phyloP scores from a whole-genome alignment of 2,329 filamentous ascomycete species.

The Penicillium brasilianum region DNA sequence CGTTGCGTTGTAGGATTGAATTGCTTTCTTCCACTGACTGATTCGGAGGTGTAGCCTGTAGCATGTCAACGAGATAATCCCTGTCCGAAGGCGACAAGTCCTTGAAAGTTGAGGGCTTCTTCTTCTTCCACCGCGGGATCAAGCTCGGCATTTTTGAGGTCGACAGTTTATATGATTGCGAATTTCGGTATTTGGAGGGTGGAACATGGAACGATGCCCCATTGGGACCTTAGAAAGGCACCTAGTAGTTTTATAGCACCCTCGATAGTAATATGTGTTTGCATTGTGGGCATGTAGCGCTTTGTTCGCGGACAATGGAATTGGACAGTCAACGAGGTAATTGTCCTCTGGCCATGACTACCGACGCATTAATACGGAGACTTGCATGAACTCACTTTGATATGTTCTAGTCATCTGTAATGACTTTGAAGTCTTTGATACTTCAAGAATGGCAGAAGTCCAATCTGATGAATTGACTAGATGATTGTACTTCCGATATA shows the following conservation, averaged over 20 bases:
- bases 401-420: too few relatives aligned
- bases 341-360: background rate
- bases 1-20: background rate
- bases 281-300: background rate
- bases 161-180: too few relatives aligned
- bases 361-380: too few relatives aligned
- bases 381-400: background rate
- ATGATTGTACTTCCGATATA: too few relatives aligned
- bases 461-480: too few relatives aligned
- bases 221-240: background rate
- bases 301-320: background rate
- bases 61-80: background rate
- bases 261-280: background rate
- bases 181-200: too few relatives aligned
- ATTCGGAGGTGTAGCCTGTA: background rate
- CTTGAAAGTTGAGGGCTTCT: background rate
- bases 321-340: background rate
- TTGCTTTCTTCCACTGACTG: background rate
- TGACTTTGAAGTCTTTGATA: too few relatives aligned
- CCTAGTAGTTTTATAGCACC: background rate
- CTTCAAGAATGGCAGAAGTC: too few relatives aligned
- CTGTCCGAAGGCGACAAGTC: background rate
- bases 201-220: background rate
- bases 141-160: constrained; percentile 3
- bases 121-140: constrained; percentile 6